Base-by-base conservation (phyloP, 2,329 filamentous ascomycete species). In the Rutstroemia sydowiana region DNA sequence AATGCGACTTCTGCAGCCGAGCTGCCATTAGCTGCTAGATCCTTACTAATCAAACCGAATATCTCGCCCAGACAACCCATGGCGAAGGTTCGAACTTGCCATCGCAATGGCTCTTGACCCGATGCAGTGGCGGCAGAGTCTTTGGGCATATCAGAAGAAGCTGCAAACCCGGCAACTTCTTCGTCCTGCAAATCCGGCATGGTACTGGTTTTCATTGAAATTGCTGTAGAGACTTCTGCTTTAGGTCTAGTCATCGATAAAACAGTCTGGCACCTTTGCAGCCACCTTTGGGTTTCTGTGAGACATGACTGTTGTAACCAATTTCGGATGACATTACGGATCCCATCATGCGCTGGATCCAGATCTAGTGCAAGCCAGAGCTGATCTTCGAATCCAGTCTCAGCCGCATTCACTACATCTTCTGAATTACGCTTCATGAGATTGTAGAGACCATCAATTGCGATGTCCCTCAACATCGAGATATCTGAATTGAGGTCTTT, bases 41-140 rank as follows among this genome's bases (percentile, higher is more conserved):
- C 87, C 67, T 90, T 92, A 55, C 79, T 82, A 26, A 95, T 82
- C 51, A 92, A 79, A 39, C 77, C 72, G 58, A 97, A 85, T 20
- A 97, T 80, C 57, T 95, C 89, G 58, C 82, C 85, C 41, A 98
- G 76, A 65, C 90, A 90, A 59, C 85, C 82, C 81, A 98, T 91
- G 11, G 90, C 91, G 69, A 97, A 97, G 1, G 90, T 90, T 31
- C 88, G 84, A 6, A 95, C 92, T 68, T 98, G 93, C 93, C 93
- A 98, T 59, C 90, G 84, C 55, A 98, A 74, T 13, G 93, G 81
- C 66, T 98, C 93, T 61, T 95, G 90, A 18, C 90, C 84, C 8
- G 83, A 71, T 59, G 71, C 63, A 44, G 71, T 71, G 0, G 68
- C 64, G 21, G 74, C 69, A 42, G 82, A 80, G 36, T 85, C 78